These are phyloP conservation scores for Trebouxia sp. DNA, from an alignment of 139 green algal species.

Conservation along the genomic window DNA sequence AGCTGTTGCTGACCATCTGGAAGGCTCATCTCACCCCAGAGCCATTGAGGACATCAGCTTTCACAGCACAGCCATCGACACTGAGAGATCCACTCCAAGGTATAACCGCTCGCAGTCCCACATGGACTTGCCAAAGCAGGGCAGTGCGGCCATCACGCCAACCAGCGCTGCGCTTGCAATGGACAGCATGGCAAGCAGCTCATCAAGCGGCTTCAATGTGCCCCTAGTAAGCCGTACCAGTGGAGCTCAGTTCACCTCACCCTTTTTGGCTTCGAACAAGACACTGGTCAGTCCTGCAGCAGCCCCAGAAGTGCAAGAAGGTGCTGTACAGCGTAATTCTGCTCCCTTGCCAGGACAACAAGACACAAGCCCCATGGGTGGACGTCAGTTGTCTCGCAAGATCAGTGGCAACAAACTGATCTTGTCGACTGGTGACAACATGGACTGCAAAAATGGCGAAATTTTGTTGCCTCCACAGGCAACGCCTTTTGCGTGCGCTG, in stretches of 20 bases:
- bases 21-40: not conserved
- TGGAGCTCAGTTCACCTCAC: no score
- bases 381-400: not conserved
- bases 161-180: not conserved
- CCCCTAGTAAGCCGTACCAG: not conserved
- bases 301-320: not conserved
- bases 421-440: not conserved
- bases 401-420: conserved; percentile 22
- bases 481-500: not conserved
- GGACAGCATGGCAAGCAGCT: conserved; percentile 1
- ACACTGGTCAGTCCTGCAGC: not conserved
- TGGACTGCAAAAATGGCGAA: not conserved
- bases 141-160: not conserved
- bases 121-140: not conserved
- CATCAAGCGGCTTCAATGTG: not conserved
- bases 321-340: not conserved
- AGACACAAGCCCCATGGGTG: not conserved
- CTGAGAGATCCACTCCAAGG: not conserved
- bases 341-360: not conserved
- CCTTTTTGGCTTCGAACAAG: no score
- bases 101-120: conserved; percentile 3
- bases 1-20: not conserved
- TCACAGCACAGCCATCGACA: not conserved
- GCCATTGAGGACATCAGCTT: not conserved
- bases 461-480: not conserved